Base-by-base conservation (phyloP, 306 rosid species). In the Oxytropis ochrocephala region DNA sequence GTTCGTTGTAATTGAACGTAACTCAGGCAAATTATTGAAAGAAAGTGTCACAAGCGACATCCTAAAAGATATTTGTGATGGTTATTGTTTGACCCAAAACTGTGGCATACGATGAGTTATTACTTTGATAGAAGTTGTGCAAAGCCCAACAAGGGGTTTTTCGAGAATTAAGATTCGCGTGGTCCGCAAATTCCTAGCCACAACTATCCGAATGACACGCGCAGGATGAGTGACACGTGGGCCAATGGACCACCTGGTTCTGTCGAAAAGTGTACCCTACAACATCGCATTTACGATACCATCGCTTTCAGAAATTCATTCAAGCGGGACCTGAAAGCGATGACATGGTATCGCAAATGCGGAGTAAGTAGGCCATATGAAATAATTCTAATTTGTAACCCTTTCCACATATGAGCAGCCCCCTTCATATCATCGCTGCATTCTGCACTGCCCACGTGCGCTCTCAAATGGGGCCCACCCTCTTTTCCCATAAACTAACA, bases 231-330 rank as follows among this genome's bases (percentile, higher is more conserved):
- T 75, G 76, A 84, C 86, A 79, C 85, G 86, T 84, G 87, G 92
- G 85, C 81, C 85, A 68, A 74, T 69, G 79, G 46, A 24, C 77
- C 82, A 77, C 27, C 75, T 76, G 60, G 64, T 67, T 43, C 1
- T 77, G 90, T 85, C 84, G 83, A 81, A 64, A 67, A 58, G n/a
- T 18, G 42, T 58, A 55, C 79, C 77, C 86, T 74, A 77, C 88
- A 81, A 5, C 70, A 75, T 80, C 82, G 50, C 74, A 84, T 51
- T 69, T 54, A 68, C 72, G 49, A 52, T 27, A 67, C 32, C 63
- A 72, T 81, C 78, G 33, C 69, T 70, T 54, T 64, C 78, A n/a
- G n/a, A n/a, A n/a, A n/a, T n/a, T n/a, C n/a, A n/a, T n/a, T n/a
- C n/a, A n/a, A n/a, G n/a, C n/a, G n/a, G n/a, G n/a, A n/a, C n/a